Percentiles rank a stretch among this genome's conserved stretches.
Conservation (phyloP, 371 early-diverging fungal genomes). For the Zopfochytrium polystomum region DNA sequence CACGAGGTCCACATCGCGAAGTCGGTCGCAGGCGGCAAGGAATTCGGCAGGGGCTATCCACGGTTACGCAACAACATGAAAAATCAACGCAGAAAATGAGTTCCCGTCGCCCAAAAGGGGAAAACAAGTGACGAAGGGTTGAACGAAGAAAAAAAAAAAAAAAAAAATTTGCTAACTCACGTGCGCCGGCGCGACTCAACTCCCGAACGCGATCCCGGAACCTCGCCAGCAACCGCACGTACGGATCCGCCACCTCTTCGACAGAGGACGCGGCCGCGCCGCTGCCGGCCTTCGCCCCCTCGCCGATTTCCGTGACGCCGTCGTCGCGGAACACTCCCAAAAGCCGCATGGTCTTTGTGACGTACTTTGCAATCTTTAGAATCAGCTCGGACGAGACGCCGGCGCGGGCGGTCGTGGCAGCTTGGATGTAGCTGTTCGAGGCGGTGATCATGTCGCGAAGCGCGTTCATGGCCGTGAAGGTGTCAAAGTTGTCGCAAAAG, state of each 20-base stretch:
- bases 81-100: too few species aligned
- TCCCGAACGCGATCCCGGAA: conserved; percentile 87
- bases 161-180: too few species aligned
- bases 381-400: conserved; percentile 63
- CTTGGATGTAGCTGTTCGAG: conserved; percentile 77
- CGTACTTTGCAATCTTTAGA: conserved; percentile 74
- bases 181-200: too few species aligned
- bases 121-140: too few species aligned
- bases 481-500: conserved; percentile 93
- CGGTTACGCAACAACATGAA: too few species aligned
- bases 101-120: too few species aligned
- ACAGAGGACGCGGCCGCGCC: conserved; percentile 19
- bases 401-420: conserved; percentile 25
- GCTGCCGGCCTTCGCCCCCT: conserved; percentile 3
- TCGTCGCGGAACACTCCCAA: conserved; percentile 69
- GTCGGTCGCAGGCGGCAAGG: conserved; percentile 73
- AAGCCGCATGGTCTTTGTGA: conserved; percentile 66
- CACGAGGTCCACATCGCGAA: conserved; percentile 84
- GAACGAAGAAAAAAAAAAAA: too few species aligned
- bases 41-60: too few species aligned
- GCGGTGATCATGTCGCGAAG: conserved; percentile 76
- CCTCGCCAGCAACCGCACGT: conserved; percentile 69
- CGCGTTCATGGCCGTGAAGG: conserved; percentile 76
- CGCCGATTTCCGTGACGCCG: conserved; percentile 42
- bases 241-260: conserved; percentile 78